Percentiles rank a stretch among this genome's conserved stretches.
Evolutionary conservation across 2,329 filamentous ascomycete species (phyloP).

Genomic region (Metarhizium album): DNA sequence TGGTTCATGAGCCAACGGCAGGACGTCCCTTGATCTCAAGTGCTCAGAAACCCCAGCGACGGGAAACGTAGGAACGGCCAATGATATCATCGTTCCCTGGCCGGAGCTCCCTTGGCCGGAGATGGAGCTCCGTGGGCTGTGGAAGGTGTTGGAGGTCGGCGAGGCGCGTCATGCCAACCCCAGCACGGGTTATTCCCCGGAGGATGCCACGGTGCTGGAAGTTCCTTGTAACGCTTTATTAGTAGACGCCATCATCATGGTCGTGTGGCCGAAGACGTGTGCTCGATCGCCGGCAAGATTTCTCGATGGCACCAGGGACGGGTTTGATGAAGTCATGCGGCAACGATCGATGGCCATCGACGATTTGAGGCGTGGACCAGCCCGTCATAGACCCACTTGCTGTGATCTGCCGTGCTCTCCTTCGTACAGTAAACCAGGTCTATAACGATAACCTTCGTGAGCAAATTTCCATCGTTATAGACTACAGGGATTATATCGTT

Average conservation of each 20-base stretch:
- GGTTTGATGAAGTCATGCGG: conserved; percentile 1
- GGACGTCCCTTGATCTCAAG: too few species aligned
- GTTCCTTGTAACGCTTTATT: neutral
- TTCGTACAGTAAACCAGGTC: too few species aligned
- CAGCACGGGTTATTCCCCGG: neutral
- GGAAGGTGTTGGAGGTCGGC: neutral
- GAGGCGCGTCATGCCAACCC: conserved; percentile 1
- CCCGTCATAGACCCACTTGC: neutral
- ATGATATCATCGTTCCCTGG: neutral
- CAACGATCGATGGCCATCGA: conserved; percentile 1
- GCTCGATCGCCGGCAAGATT: neutral
- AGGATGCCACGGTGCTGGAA: too few species aligned
- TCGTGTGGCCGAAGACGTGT: neutral
- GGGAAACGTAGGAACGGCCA: neutral
- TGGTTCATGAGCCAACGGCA: too few species aligned
- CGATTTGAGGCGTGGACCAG: neutral
- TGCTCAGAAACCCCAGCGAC: too few species aligned
- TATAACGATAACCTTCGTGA: too few species aligned
- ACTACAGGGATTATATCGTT: too few species aligned
- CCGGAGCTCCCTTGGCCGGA: neutral
- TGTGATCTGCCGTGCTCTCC: too few species aligned
- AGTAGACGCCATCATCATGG: neutral
- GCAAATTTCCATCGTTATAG: too few species aligned
- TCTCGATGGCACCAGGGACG: neutral
- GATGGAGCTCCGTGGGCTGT: neutral